Percentiles rank a stretch among this genome's conserved stretches.
These are phyloP conservation scores for Nephelium lappaceum DNA, from an alignment of 345 rosid genomes.

Conservation along the genomic window DNA sequence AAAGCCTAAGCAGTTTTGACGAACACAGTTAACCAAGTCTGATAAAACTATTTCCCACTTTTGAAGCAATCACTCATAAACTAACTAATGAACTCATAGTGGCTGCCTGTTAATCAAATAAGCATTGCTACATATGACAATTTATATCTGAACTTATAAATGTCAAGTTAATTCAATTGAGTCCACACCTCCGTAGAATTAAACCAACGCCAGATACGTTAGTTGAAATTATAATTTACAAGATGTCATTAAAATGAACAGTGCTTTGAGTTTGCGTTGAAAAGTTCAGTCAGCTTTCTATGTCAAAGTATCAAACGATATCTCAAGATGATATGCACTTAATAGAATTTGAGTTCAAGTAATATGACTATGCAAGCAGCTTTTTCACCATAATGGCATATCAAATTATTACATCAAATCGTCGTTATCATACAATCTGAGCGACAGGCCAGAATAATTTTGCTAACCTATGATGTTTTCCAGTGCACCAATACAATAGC, in stretches of 20 bases:
- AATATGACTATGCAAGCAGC: not conserved
- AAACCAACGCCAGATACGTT: too few species aligned
- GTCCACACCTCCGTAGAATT: not conserved
- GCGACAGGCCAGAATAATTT: not conserved
- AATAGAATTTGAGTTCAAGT: not conserved
- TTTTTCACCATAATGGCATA: not conserved
- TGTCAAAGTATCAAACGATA: not conserved
- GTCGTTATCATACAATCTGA: constrained; percentile 5
- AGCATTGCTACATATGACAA: too few species aligned
- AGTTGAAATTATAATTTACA: too few species aligned
- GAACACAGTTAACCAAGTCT: not conserved
- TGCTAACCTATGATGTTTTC: not conserved
- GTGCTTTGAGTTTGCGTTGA: too few species aligned
- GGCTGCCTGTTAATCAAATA: too few species aligned
- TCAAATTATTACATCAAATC: constrained; percentile 10
- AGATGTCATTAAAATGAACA: too few species aligned
- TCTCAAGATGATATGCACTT: not conserved
- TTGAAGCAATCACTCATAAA: not conserved
- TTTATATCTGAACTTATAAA: not conserved
- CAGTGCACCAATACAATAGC: not conserved
- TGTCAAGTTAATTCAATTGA: too few species aligned
- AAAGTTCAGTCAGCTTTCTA: not conserved
- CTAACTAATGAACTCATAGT: too few species aligned
- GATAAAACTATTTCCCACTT: not conserved
- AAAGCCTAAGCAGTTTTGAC: not conserved